phyloP scores from a whole-genome alignment of 805 yeast species.

The Kockiozyma suomiensis region DNA sequence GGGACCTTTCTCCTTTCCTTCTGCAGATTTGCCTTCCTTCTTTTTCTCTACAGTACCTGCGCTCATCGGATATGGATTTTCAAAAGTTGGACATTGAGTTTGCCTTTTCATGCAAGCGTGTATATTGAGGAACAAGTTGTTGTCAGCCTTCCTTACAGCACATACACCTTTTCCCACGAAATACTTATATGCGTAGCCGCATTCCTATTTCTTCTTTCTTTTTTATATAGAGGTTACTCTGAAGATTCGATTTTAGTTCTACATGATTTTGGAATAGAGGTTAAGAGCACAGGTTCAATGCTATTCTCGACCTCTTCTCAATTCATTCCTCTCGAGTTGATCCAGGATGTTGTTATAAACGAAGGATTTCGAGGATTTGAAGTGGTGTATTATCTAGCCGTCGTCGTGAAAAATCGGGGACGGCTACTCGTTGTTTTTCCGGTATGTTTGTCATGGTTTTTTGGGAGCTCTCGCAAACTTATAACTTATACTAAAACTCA shows the following conservation, averaged over 20 bases:
- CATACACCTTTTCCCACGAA: not conserved
- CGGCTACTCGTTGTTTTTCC: constrained; percentile 33
- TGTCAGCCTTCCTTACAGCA: not conserved
- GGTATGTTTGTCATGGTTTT: constrained; percentile 6
- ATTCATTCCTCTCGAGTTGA: constrained; percentile 50
- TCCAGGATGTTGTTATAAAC: constrained; percentile 54
- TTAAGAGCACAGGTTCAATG: constrained; percentile 48
- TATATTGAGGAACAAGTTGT: not conserved
- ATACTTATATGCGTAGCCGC: not conserved
- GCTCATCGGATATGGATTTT: not conserved
- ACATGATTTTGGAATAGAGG: constrained; percentile 39
- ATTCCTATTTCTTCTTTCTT: not conserved
- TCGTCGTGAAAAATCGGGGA: constrained; percentile 44
- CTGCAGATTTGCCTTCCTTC: not conserved
- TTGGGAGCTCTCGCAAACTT: no score
- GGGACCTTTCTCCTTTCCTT: not conserved
- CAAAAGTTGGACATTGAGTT: not conserved
- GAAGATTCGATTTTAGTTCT: constrained; percentile 39
- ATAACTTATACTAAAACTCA: not conserved
- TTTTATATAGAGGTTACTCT: constrained; percentile 9
- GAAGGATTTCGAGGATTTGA: constrained; percentile 57
- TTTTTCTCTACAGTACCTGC: not conserved
- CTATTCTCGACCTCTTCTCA: constrained; percentile 21
- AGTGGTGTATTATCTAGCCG: constrained; percentile 53
- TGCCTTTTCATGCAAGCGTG: not conserved